Evolutionary conservation across 306 rosid genomes (phyloP).

Genomic region (Oxytropis ochrocephala): DNA sequence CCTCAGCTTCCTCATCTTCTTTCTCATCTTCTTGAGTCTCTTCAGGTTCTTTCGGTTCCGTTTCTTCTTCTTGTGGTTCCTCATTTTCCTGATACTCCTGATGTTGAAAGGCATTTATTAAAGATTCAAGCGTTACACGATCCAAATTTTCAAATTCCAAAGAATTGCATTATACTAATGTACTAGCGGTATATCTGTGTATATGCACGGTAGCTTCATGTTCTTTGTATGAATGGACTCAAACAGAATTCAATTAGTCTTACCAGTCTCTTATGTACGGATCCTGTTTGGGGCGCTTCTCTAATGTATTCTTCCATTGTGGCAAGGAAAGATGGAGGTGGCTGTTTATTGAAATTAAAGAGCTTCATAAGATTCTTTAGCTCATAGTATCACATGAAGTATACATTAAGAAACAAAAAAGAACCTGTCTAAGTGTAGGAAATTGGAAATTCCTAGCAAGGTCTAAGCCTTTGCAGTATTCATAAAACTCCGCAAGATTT

Average conservation of each 20-base stretch:
- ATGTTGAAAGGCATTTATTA: slow-evolving; percentile 8
- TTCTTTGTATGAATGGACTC: no score
- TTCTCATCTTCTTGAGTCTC: slow-evolving; percentile 43
- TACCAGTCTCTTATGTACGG: slow-evolving; percentile 57
- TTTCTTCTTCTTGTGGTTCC: slow-evolving; percentile 38
- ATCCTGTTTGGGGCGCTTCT: slow-evolving; percentile 77
- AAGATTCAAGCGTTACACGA: neutral
- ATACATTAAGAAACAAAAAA: neutral
- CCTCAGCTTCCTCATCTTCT: slow-evolving; percentile 37
- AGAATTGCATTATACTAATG: neutral
- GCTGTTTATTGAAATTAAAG: slow-evolving; percentile 48
- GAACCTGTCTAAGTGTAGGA: slow-evolving; percentile 89
- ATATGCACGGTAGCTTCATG: no score
- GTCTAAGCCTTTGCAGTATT: slow-evolving; percentile 86
- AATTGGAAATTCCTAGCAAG: slow-evolving; percentile 92
- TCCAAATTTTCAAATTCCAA: neutral
- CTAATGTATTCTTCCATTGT: slow-evolving; percentile 87
- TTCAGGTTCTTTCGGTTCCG: slow-evolving; percentile 41
- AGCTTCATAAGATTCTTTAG: slow-evolving; percentile 18
- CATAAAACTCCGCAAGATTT: slow-evolving; percentile 78
- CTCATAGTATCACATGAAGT: slow-evolving; percentile 10
- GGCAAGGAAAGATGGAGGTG: slow-evolving; percentile 89
- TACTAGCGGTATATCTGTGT: neutral
- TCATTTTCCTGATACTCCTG: slow-evolving; percentile 61
- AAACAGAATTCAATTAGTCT: slow-evolving; percentile 13